These are phyloP conservation scores for Caryopteris hybrid DNA, from an alignment of 305 asterid species.

Conservation along the genomic window DNA sequence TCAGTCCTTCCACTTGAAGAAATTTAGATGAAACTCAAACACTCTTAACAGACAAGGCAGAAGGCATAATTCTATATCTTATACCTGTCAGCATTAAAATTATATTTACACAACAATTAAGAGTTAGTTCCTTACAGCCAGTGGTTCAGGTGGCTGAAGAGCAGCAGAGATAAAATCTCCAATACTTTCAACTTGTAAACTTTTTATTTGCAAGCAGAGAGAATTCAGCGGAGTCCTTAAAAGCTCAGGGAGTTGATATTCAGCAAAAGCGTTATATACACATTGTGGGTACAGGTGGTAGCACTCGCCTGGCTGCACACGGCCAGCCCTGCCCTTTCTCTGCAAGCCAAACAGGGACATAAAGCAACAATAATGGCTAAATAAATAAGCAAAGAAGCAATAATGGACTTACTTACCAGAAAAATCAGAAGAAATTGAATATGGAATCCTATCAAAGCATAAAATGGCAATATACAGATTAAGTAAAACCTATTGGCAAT, in stretches of 20 bases:
- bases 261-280: slow-evolving; percentile 93
- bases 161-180: slow-evolving; percentile 91
- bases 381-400: slow-evolving; percentile 7
- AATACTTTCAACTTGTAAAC: slow-evolving; percentile 84
- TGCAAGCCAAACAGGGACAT: slow-evolving; percentile 38
- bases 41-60: background rate
- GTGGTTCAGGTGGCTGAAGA: slow-evolving; percentile 94
- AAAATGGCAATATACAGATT: slow-evolving; percentile 6
- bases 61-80: background rate
- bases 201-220: slow-evolving; percentile 97
- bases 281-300: slow-evolving; percentile 93
- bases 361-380: slow-evolving; percentile 10
- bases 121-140: slow-evolving; percentile 62
- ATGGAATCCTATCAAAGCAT: background rate
- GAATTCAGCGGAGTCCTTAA: slow-evolving; percentile 95
- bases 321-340: slow-evolving; percentile 99
- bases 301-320: slow-evolving; percentile 98
- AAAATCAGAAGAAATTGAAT: slow-evolving; percentile 1
- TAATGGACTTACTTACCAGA: background rate
- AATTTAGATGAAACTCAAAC: background rate
- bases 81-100: background rate
- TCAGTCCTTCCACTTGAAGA: background rate
- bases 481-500: slow-evolving; percentile 3
- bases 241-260: slow-evolving; percentile 97
- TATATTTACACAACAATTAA: slow-evolving; percentile 10